A percentile compares a stretch with the other conserved stretches of the same genome.
phyloP scores from a whole-genome alignment of 441 rosid species.

The Corymbia calophylla region DNA sequence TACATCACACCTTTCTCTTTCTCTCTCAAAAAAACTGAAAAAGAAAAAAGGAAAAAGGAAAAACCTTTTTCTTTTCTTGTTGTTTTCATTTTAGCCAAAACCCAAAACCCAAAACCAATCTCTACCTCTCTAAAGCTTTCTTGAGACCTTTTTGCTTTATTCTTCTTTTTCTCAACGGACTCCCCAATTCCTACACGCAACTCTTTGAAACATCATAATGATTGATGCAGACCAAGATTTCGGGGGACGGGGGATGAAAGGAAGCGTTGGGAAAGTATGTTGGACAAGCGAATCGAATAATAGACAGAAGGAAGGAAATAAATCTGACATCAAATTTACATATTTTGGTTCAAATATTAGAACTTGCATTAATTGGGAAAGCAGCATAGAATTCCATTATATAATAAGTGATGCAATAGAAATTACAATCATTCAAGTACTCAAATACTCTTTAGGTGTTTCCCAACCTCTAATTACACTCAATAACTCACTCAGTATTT shows the following conservation, averaged over 20 bases:
- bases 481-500: not conserved
- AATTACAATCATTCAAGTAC: not conserved
- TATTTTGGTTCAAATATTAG: fast-evolving
- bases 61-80: not conserved
- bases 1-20: not conserved
- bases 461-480: not conserved
- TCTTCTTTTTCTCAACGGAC: not conserved
- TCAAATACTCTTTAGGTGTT: not conserved
- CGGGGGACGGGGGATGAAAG: not conserved
- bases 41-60: too few species aligned
- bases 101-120: not conserved
- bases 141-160: not conserved
- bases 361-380: not conserved
- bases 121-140: not conserved
- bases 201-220: not conserved
- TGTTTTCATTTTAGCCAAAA: not conserved
- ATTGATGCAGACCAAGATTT: not conserved
- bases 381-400: not conserved
- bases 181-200: not conserved
- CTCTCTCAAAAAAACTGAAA: too few species aligned
- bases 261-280: not conserved
- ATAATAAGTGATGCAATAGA: not conserved
- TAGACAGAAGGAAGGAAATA: not conserved
- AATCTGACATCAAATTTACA: not conserved
- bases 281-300: not conserved